Conservation (phyloP, 2,329 filamentous ascomycete species). For the Diaporthe vexans region DNA sequence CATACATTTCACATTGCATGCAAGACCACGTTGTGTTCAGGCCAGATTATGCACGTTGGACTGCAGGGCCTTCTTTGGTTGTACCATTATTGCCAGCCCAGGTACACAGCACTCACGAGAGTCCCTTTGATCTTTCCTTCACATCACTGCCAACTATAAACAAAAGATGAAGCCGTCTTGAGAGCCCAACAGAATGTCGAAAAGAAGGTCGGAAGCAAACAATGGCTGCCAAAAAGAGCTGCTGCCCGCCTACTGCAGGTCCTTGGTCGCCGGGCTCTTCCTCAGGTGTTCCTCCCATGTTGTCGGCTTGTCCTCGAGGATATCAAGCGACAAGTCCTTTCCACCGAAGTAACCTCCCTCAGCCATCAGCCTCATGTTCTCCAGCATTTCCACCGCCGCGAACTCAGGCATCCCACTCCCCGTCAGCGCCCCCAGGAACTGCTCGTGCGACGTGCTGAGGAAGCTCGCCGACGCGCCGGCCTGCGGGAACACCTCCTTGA, state of each 20-base stretch:
- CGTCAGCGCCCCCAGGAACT: constrained; percentile 56
- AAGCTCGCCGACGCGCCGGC: constrained; percentile 55
- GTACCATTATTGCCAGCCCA: not conserved
- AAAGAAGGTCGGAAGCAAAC: not conserved
- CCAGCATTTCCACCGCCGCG: constrained; percentile 62
- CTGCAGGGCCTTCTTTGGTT: no score
- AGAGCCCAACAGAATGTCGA: not conserved
- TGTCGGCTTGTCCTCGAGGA: constrained; percentile 56
- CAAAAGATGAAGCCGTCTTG: no score
- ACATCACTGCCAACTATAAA: not conserved
- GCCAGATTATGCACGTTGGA: not conserved
- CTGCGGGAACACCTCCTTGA: constrained; percentile 55
- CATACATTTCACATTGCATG: not conserved
- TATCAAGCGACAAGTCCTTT: constrained; percentile 53
- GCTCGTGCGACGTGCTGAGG: constrained; percentile 54
- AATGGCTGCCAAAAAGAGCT: no score
- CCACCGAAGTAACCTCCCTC: constrained; percentile 68
- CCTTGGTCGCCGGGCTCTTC: constrained; percentile 51
- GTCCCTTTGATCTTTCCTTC: no score
- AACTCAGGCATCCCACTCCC: constrained; percentile 54
- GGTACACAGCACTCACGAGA: not conserved
- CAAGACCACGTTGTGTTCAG: not conserved
- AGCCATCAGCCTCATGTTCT: constrained; percentile 67
- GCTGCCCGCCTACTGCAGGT: constrained; percentile 50
- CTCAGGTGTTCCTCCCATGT: constrained; percentile 58